Conservation (phyloP, 2,329 filamentous ascomycete species). For the Beauveria medogensis region DNA sequence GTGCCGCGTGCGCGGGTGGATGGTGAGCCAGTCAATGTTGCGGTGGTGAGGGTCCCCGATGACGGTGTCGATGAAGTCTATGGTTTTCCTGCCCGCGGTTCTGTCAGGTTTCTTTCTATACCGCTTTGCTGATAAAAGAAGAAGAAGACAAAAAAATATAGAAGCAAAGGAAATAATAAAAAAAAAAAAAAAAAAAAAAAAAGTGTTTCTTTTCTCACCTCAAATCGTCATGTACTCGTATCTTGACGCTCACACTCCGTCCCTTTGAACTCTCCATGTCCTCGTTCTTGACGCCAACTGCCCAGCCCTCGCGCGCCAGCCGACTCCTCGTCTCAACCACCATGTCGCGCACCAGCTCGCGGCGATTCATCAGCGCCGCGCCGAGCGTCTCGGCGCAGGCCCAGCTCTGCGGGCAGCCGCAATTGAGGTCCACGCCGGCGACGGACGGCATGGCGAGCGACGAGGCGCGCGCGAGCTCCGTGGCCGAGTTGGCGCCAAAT, state of each 20-base stretch:
- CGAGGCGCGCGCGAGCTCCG: slow-evolving; percentile 55
- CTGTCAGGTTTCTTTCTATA: background rate
- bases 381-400: slow-evolving; percentile 60
- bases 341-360: slow-evolving; percentile 59
- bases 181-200: too few species aligned
- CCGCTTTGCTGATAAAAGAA: too few species aligned
- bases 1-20: slow-evolving; percentile 56
- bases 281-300: slow-evolving; percentile 31
- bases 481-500: slow-evolving; percentile 54
- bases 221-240: slow-evolving; percentile 58
- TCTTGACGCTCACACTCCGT: slow-evolving; percentile 61
- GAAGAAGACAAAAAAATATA: background rate
- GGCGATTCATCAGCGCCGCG: slow-evolving; percentile 59
- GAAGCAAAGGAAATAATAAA: too few species aligned
- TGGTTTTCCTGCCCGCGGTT: slow-evolving; percentile 34
- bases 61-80: slow-evolving; percentile 56
- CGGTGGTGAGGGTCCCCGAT: slow-evolving; percentile 43
- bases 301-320: slow-evolving; percentile 46
- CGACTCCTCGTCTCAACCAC: slow-evolving; percentile 47
- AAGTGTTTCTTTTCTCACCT: slow-evolving; percentile 25
- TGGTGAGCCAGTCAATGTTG: slow-evolving; percentile 60
- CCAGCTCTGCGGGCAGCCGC: slow-evolving; percentile 67
- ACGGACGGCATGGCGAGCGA: slow-evolving; percentile 53
- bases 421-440: slow-evolving; percentile 62
- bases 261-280: slow-evolving; percentile 37